These are phyloP conservation scores for Gloeophyllum trabeum DNA, from an alignment of 768 basidiomycete species.

Conservation along the genomic window DNA sequence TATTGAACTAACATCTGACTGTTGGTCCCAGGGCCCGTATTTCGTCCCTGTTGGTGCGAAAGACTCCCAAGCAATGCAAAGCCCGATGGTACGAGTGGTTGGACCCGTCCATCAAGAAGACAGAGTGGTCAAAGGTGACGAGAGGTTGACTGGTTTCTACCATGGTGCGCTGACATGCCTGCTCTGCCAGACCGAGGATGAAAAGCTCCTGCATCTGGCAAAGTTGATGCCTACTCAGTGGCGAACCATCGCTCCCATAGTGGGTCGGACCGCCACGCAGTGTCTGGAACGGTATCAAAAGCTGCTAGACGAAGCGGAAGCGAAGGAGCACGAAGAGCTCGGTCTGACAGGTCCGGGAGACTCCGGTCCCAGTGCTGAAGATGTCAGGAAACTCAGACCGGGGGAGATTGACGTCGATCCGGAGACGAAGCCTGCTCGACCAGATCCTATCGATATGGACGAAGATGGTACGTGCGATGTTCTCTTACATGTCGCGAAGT, in stretches of 20 bases:
- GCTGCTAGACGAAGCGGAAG: conserved; percentile 92
- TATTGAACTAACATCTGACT: no score
- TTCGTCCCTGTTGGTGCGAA: conserved; percentile 92
- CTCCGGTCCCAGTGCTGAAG: conserved; percentile 82
- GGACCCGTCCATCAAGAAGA: conserved; percentile 99
- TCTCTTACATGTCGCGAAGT: neutral
- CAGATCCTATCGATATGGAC: conserved; percentile 99
- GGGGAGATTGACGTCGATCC: conserved; percentile 99
- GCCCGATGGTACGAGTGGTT: conserved; percentile 99
- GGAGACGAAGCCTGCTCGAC: conserved; percentile 94
- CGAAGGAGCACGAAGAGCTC: conserved; percentile 91
- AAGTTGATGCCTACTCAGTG: conserved; percentile 99
- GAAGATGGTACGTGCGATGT: conserved; percentile 66
- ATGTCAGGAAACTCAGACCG: conserved; percentile 78
- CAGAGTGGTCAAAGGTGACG: conserved; percentile 97
- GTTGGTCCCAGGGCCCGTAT: conserved; percentile 93
- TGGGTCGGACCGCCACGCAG: conserved; percentile 94
- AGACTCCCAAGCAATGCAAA: conserved; percentile 99
- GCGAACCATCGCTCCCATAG: conserved; percentile 98
- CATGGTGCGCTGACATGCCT: neutral
- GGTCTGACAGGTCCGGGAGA: conserved; percentile 83
- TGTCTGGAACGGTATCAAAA: conserved; percentile 98
- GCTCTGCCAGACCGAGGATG: conserved; percentile 75
- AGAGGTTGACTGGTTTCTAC: no score
- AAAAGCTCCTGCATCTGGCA: conserved; percentile 93